Conservation (phyloP, 805 yeast species). For the Monosporozyma solicola region DNA sequence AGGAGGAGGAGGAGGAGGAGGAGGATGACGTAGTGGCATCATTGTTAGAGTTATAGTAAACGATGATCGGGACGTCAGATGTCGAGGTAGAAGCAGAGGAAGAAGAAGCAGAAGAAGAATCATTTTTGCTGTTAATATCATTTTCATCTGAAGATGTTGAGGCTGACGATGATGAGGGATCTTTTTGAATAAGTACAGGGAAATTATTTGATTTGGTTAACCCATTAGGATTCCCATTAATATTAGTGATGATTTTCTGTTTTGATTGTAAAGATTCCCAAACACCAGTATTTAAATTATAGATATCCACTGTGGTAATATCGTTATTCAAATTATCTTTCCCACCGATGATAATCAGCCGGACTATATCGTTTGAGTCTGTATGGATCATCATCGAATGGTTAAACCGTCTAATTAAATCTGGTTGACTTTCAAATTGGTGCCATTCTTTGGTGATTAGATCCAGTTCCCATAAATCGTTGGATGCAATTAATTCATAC, state of each 20-base stretch:
- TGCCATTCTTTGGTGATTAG: conserved; percentile 46
- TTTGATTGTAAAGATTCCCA: conserved; percentile 22
- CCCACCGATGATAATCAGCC: conserved; percentile 28
- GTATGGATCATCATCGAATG: conserved; percentile 17
- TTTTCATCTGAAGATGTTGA: not conserved
- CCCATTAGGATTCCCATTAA: conserved; percentile 15
- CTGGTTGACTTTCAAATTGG: conserved; percentile 36
- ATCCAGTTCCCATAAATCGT: conserved; percentile 65
- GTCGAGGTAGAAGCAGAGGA: too few species aligned
- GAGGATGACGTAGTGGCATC: not conserved
- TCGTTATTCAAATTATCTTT: conserved; percentile 27
- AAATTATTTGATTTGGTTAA: conserved; percentile 15
- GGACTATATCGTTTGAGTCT: conserved; percentile 26
- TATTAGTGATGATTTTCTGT: conserved; percentile 15
- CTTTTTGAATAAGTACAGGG: conserved; percentile 16
- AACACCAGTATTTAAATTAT: conserved; percentile 20
- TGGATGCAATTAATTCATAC: conserved; percentile 38
- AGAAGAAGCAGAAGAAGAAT: too few species aligned
- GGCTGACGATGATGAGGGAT: not conserved
- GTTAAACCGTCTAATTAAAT: conserved; percentile 45
- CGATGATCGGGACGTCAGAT: not conserved
- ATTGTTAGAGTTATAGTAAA: conserved; percentile 1
- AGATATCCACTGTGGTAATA: conserved; percentile 24
- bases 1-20: too few species aligned
- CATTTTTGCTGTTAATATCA: not conserved